phyloP scores from a whole-genome alignment of 768 basidiomycete genomes.

The Suillus placidus region DNA sequence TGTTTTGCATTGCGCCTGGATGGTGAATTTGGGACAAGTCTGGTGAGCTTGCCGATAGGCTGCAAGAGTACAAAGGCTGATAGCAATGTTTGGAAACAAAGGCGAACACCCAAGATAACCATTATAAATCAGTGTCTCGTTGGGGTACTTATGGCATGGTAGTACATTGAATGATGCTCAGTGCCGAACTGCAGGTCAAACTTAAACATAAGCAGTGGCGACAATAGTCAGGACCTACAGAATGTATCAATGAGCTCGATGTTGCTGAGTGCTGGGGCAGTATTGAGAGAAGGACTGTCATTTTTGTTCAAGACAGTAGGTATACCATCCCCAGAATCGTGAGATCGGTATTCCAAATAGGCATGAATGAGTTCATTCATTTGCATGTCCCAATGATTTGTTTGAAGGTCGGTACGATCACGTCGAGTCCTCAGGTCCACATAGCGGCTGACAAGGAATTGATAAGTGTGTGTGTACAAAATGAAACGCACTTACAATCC shows the following conservation, averaged over 20 bases:
- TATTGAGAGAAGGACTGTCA: neutral
- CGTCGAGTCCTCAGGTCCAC: neutral
- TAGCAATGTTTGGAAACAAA: too few species aligned
- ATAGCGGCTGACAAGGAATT: neutral
- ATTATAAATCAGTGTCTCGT: conserved; percentile 13
- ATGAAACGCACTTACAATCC: neutral
- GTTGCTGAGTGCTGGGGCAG: neutral
- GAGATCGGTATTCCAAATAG: conserved; percentile 6
- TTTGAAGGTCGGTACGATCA: conserved; percentile 23
- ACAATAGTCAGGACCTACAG: neutral
- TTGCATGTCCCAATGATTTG: conserved; percentile 21
- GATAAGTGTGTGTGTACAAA: neutral
- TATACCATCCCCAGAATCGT: conserved; percentile 7
- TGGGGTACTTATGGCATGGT: conserved; percentile 13
- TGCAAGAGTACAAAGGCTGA: too few species aligned
- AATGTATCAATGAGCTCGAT: conserved; percentile 7
- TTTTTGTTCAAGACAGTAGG: neutral
- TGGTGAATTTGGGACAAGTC: too few species aligned
- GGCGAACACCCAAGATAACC: too few species aligned
- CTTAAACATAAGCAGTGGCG: conserved; percentile 1
- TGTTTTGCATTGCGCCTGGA: too few species aligned
- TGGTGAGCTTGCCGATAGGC: too few species aligned
- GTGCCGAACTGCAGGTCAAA: neutral
- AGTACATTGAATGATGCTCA: neutral
- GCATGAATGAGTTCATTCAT: conserved; percentile 12